Percentiles rank a stretch among this genome's conserved stretches.
phyloP scores from a whole-genome alignment of 768 basidiomycete genomes.

The Plicaturopsis crispa region DNA sequence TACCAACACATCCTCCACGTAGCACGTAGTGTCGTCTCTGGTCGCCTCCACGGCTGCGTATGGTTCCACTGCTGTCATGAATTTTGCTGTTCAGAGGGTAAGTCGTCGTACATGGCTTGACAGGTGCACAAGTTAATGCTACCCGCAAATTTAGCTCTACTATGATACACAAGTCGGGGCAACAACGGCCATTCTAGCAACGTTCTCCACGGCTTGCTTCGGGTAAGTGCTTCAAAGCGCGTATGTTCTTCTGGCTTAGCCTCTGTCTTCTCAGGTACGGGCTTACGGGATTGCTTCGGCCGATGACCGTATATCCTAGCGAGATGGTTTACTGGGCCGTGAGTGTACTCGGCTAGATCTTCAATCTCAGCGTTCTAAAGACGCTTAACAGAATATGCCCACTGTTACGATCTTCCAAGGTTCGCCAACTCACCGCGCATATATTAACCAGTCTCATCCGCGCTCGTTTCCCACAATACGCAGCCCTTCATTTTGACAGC shows the following conservation, averaged over 20 bases:
- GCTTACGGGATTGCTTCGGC: slow-evolving; percentile 49
- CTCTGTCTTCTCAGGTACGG: slow-evolving; percentile 35
- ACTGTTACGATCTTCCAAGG: slow-evolving; percentile 57
- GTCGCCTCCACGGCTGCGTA: slow-evolving; percentile 49
- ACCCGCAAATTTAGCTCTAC: slow-evolving; percentile 34
- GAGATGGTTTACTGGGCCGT: slow-evolving; percentile 59
- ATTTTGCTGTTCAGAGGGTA: slow-evolving; percentile 56
- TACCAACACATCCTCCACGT: neutral
- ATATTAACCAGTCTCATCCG: neutral
- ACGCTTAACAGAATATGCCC: slow-evolving; percentile 35
- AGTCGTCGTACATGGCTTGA: slow-evolving; percentile 6
- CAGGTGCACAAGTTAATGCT: neutral
- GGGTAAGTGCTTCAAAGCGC: slow-evolving; percentile 27
- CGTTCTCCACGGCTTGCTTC: slow-evolving; percentile 59
- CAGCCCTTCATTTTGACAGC: slow-evolving; percentile 44
- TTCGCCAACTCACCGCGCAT: too few relatives aligned
- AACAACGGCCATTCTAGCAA: slow-evolving; percentile 50
- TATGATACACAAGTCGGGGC: slow-evolving; percentile 50
- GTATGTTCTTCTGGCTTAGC: neutral
- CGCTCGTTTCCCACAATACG: slow-evolving; percentile 19
- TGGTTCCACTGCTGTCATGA: slow-evolving; percentile 46
- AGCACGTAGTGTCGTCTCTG: slow-evolving; percentile 53
- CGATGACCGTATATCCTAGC: slow-evolving; percentile 52
- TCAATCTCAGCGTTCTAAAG: too few relatives aligned
- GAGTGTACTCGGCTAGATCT: slow-evolving; percentile 11